Percentiles rank a stretch among this genome's conserved stretches.
Conservation (phyloP, 495 filamentous ascomycete genomes). For the Xylaria sp. region DNA sequence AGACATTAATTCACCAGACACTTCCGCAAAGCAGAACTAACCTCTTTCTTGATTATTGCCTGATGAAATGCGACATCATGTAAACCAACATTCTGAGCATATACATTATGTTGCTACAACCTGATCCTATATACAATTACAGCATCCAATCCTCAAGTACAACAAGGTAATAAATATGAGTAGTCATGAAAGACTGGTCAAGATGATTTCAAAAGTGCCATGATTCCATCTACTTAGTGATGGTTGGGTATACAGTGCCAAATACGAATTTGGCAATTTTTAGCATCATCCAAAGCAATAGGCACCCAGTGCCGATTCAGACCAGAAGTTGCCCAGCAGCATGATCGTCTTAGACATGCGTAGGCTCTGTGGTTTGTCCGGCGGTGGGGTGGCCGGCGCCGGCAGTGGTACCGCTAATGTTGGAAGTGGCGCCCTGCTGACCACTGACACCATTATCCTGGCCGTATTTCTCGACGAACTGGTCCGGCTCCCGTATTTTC, state of each 20-base stretch:
- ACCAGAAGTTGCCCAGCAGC: no score
- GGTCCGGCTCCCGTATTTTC: conserved; percentile 37
- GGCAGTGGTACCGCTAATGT: conserved; percentile 12
- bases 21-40: no score
- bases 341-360: not conserved
- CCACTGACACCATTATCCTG: not conserved
- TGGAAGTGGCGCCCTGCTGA: not conserved
- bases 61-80: not conserved
- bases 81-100: not conserved
- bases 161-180: not conserved
- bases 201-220: not conserved
- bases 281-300: not conserved
- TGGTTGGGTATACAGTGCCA: not conserved
- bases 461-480: conserved; percentile 30
- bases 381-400: conserved; percentile 16
- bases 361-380: not conserved
- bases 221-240: not conserved
- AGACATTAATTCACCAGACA: no score
- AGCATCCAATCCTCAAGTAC: not conserved
- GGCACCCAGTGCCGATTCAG: no score
- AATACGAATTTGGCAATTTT: not conserved
- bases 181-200: not conserved
- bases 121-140: not conserved
- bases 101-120: not conserved
- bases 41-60: not conserved